These are phyloP conservation scores for Luffa aegyptiaca DNA, from an alignment of 306 rosid genomes.

Conservation along the genomic window DNA sequence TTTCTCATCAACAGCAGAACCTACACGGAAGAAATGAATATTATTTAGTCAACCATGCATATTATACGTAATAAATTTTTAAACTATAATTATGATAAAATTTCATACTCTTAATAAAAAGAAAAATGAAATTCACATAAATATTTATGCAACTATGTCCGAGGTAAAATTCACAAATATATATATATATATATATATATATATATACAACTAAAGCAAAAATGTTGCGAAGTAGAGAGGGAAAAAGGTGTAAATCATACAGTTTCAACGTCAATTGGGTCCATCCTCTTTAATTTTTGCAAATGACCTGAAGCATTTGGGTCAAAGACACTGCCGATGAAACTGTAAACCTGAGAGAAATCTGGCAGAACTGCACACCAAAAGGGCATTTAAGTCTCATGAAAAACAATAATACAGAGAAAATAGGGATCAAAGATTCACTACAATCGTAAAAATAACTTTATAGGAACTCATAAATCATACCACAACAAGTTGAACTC, in stretches of 20 bases:
- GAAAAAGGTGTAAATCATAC: constrained; percentile 23
- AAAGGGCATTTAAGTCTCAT: constrained; percentile 4
- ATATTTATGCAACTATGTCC: neutral
- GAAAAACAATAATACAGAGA: neutral
- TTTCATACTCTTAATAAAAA: neutral
- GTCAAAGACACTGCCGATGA: constrained; percentile 95
- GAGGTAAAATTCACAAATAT: neutral
- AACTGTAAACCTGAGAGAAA: constrained; percentile 71
- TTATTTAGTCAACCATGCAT: neutral
- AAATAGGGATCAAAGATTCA: neutral
- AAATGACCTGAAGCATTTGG: constrained; percentile 60
- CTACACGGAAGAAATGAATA: constrained; percentile 26
- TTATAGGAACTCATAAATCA: neutral
- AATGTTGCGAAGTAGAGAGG: neutral
- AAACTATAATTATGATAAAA: neutral
- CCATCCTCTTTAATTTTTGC: constrained; percentile 75
- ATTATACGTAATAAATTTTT: neutral
- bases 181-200: neutral
- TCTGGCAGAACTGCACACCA: constrained; percentile 84
- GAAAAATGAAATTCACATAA: neutral
- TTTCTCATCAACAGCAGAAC: constrained; percentile 92
- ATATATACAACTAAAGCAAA: neutral
- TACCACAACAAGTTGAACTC: no score
- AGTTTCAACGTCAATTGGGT: constrained; percentile 89
- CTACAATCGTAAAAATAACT: neutral